Base-by-base conservation (phyloP, 2,329 filamentous ascomycete species). In the Zopfia rhizophila region DNA sequence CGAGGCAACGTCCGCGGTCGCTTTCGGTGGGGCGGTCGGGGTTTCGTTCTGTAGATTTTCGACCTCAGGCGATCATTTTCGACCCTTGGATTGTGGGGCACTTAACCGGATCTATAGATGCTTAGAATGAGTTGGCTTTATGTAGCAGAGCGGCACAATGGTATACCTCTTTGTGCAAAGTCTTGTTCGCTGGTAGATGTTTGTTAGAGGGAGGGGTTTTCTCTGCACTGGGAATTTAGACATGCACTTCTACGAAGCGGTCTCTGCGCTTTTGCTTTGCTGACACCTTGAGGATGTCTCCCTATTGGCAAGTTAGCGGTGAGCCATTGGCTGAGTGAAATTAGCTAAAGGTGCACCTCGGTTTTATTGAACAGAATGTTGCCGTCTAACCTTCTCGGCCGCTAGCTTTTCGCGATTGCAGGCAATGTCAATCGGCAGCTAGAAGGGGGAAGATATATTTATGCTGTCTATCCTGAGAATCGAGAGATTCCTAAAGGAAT, bases 251-350 rank as follows among this genome's bases (percentile, higher is more conserved):
- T 44, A 44, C 32, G 40, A 18, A 37, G 12, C 22, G 30, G 23
- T 37, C 40, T 44, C 40, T 44, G 40, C 25, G 37, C 37, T 29
- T 40, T 40, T 44, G 22, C 40, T 44, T 44, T 44, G 40, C 31
- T 28, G 23, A 44, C 32, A 44, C 32, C 32, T 37, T 37, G 24
- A 44, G 30, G 21, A 44, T 37, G 32, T 44, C 37, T 37, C 31
- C 40, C 40, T 44, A 37, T 32, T 37, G 32, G 30, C 32, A 44
- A 29, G 40, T 44, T 12, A 44, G 25, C 38, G 14, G 38, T 12
- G 25, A 18, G 38, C 35, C 23, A 24, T 40, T 40, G 24, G 27
- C 19, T 30, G n/a, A n/a, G 24, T 40, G 38, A 23, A 37, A 37
- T 36, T 25, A 29, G 40, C 40, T 30, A 8, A 38, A 25, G 42